Evolutionary conservation across 75 land plant species (phyloP).

Genomic region (Adiantum capillusveneris): DNA sequence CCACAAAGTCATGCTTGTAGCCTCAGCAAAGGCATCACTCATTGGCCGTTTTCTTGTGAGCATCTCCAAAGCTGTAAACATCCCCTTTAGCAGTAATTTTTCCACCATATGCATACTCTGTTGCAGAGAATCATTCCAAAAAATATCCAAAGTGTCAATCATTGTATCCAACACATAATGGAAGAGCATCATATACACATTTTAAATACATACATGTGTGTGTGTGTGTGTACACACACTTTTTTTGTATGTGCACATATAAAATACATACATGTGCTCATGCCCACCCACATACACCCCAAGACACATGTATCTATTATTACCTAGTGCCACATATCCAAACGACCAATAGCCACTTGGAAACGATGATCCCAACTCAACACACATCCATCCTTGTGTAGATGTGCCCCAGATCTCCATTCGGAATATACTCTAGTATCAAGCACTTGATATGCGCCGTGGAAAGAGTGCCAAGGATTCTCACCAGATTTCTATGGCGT

Average conservation of each 20-base stretch:
- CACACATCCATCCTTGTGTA: conserved; percentile 38
- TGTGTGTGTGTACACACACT: too few relatives aligned
- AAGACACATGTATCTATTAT: conserved; percentile 40
- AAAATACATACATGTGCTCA: too few relatives aligned
- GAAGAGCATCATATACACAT: too few relatives aligned
- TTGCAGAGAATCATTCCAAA: background rate
- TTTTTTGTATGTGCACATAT: too few relatives aligned
- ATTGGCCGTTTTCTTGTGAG: conserved; percentile 45
- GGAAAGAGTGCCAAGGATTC: conserved; percentile 51
- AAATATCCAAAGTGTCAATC: background rate
- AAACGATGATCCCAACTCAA: background rate
- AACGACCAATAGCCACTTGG: background rate
- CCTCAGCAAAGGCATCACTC: conserved; percentile 13
- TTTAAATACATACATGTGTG: too few relatives aligned
- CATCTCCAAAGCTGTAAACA: conserved; percentile 50
- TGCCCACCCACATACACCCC: background rate
- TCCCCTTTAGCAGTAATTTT: conserved; percentile 38
- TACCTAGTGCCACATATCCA: conserved; percentile 4
- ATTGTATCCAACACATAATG: background rate
- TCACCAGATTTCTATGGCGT: conserved; percentile 64
- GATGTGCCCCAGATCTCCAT: conserved; percentile 46
- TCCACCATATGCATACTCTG: conserved; percentile 50
- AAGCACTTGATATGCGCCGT: conserved; percentile 37
- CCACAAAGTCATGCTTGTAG: conserved; percentile 1
- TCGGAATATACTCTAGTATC: conserved; percentile 59